Base-by-base conservation (phyloP, 257 asterid genomes). In the Solanum chmielewskii region DNA sequence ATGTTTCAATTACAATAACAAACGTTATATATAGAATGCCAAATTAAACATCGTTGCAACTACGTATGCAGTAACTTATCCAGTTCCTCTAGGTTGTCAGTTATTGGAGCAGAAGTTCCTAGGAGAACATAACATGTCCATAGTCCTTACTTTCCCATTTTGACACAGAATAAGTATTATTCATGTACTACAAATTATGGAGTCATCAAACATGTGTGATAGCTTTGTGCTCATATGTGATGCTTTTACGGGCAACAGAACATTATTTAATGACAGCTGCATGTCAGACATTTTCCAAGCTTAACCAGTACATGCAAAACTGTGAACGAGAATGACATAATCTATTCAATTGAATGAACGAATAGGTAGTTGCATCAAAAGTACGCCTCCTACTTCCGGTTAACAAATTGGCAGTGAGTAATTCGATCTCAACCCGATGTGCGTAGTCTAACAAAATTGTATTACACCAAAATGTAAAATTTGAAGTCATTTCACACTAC, bases 401-500 rank as follows among this genome's bases (percentile, higher is more conserved):
- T n/a, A 11, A 68, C 39, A 66, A 27, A 68, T 68, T 68, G 74
- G 35, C 35, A 27, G 27, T 68, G 39, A 68, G 74, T 68, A 27
- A 68, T 68, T 68, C 6, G 23, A 29, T 68, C 39, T 14, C 18
- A 68, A 68, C 21, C 39, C 21, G 75, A 68, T 27, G 75, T 37
- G 31, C 70, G 31, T 62, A 11, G 27, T 2, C n/a, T 62, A 62
- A 62, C 31, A 12, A 62, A 62, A 62, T 70, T 70, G 41, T 23
- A 71, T 35, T 18, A 27, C 45, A 35, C 27, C 44, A 21, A 18
- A 71, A 39, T 9, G 49, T 37, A 74, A 73, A 35, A 37, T 73
- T 73, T 37, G 49, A 42, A 75, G 33, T 23, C 15, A 75, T 41
- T 76, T 76, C 56, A 76, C 20, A 31, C 59, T 41, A 97, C 99